Percentiles rank a stretch among this genome's conserved stretches.
Conservation (phyloP, 257 asterid species). For the Fraxinus pennsylvanica region DNA sequence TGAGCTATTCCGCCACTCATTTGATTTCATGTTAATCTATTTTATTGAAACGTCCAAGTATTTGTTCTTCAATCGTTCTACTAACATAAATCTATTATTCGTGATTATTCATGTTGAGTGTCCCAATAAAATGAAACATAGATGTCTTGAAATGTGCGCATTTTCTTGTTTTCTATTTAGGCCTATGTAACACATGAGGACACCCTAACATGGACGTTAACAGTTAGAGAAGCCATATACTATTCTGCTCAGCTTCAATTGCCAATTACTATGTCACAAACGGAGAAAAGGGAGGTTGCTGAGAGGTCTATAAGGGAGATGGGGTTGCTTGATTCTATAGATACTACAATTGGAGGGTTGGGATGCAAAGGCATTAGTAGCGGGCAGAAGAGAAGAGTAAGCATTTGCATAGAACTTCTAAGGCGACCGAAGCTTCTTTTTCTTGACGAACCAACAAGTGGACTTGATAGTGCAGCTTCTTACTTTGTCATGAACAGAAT, state of each 20-base stretch:
- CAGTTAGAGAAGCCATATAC: slow-evolving; percentile 57
- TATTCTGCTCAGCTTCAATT: slow-evolving; percentile 62
- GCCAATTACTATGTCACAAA: slow-evolving; percentile 43
- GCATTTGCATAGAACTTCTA: slow-evolving; percentile 63
- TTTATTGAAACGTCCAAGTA: neutral
- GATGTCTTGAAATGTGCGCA: too few species aligned
- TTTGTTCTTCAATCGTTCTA: neutral
- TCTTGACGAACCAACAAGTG: slow-evolving; percentile 74
- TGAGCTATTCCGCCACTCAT: neutral
- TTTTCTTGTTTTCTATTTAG: slow-evolving; percentile 25
- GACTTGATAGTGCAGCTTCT: slow-evolving; percentile 66
- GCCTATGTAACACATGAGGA: slow-evolving; percentile 63
- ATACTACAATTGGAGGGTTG: slow-evolving; percentile 52
- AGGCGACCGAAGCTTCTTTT: slow-evolving; percentile 61
- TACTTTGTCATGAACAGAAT: slow-evolving; percentile 47
- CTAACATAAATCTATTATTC: neutral
- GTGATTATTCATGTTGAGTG: neutral
- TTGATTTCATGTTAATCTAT: neutral
- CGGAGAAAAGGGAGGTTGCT: slow-evolving; percentile 44
- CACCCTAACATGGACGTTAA: slow-evolving; percentile 56
- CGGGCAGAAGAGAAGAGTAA: slow-evolving; percentile 62
- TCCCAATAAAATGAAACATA: neutral
- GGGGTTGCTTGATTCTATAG: slow-evolving; percentile 54
- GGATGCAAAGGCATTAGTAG: slow-evolving; percentile 59
- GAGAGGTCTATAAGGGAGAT: slow-evolving; percentile 50